phyloP scores from a whole-genome alignment of 2,329 filamentous ascomycete genomes.

The Xylariaceae sp. region DNA sequence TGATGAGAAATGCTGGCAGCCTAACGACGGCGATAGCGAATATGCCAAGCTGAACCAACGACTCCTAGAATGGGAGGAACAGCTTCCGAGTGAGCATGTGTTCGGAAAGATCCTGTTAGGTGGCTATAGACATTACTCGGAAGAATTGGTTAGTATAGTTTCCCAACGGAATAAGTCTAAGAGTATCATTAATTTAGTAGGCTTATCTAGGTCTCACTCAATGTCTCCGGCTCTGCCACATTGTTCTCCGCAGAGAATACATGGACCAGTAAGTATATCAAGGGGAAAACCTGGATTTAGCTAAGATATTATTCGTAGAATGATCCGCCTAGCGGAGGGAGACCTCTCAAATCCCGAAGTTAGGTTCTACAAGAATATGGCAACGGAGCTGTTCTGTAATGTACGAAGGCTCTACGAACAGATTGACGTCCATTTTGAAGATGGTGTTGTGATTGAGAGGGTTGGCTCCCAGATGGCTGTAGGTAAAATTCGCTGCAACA shows the following conservation, averaged over 20 bases:
- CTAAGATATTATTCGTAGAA: conserved; percentile 36
- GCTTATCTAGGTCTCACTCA: conserved; percentile 59
- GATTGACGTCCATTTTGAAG: conserved; percentile 54
- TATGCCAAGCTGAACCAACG: conserved; percentile 48
- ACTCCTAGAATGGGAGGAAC: conserved; percentile 52
- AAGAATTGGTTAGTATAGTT: conserved; percentile 49
- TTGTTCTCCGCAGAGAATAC: conserved; percentile 58
- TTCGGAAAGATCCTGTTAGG: conserved; percentile 49
- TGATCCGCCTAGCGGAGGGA: conserved; percentile 46
- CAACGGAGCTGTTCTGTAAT: conserved; percentile 52
- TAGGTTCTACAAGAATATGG: conserved; percentile 48
- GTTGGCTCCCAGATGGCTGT: conserved; percentile 58
- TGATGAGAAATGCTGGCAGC: conserved; percentile 46
- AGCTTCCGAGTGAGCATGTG: conserved; percentile 50
- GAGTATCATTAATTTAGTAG: conserved; percentile 35
- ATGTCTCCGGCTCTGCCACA: conserved; percentile 58
- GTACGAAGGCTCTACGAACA: conserved; percentile 52
- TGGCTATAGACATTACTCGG: conserved; percentile 49
- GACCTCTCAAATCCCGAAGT: conserved; percentile 39
- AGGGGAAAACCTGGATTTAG: not conserved
- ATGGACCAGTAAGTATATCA: conserved; percentile 50
- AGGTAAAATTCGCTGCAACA: conserved; percentile 19
- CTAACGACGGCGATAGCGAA: conserved; percentile 52
- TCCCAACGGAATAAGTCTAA: not conserved
- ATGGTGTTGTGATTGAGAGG: conserved; percentile 49